Conservation (phyloP, 2,329 filamentous ascomycete genomes). For the Penicillium occitanis region DNA sequence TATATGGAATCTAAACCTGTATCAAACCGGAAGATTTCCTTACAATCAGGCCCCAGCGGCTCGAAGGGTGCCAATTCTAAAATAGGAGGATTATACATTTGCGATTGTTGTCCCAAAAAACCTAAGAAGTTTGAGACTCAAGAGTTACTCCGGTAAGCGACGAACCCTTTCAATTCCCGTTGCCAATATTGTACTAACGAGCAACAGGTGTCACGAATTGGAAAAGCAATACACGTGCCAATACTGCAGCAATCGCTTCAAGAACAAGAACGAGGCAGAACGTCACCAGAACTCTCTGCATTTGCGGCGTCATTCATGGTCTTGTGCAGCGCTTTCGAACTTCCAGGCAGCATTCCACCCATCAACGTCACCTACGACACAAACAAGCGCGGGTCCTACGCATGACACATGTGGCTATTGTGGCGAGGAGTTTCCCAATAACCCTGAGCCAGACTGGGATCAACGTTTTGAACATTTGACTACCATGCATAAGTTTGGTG, state of each 20-base stretch:
- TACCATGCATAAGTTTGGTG: slow-evolving; percentile 90
- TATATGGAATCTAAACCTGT: slow-evolving; percentile 43
- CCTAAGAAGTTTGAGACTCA: slow-evolving; percentile 89
- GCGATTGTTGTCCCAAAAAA: slow-evolving; percentile 95
- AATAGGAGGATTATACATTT: slow-evolving; percentile 60
- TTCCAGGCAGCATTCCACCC: slow-evolving; percentile 84
- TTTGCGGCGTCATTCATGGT: slow-evolving; percentile 91
- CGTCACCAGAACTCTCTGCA: slow-evolving; percentile 95
- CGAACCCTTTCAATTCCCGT: not conserved
- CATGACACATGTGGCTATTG: slow-evolving; percentile 90
- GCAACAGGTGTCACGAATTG: slow-evolving; percentile 73
- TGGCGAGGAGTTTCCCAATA: slow-evolving; percentile 80
- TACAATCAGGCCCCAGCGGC: slow-evolving; percentile 29
- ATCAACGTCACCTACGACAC: slow-evolving; percentile 55
- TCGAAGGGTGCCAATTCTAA: slow-evolving; percentile 26
- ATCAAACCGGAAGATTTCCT: slow-evolving; percentile 50
- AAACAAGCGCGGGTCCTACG: slow-evolving; percentile 37
- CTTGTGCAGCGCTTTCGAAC: slow-evolving; percentile 77
- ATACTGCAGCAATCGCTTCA: slow-evolving; percentile 93
- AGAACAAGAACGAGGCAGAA: slow-evolving; percentile 98
- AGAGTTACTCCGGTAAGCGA: slow-evolving; percentile 76
- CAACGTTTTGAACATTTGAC: slow-evolving; percentile 81
- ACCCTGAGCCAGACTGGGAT: slow-evolving; percentile 81
- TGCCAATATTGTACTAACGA: not conserved
- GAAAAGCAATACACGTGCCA: slow-evolving; percentile 96